Base-by-base conservation (phyloP, 1,284 basidiomycete genomes). In the Thelephora terrestris region DNA sequence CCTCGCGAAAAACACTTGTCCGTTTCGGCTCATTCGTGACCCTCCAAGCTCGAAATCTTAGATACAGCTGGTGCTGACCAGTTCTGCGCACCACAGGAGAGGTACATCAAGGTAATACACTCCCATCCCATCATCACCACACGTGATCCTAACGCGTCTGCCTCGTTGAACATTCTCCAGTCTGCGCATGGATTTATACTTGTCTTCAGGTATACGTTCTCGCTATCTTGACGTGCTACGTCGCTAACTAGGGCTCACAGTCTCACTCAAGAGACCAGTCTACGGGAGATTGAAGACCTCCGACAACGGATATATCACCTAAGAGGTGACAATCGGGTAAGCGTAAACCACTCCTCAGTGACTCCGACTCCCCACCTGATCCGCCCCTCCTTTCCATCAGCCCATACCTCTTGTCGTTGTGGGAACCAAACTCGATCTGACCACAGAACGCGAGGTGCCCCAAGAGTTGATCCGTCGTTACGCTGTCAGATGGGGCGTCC, bases 61-160 rank as follows among this genome's bases (percentile, higher is more conserved):
- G 91, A 94, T 62, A 94, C 91, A 12, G 91, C 91, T 17, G 91
- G 91, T 10, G 82, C 84, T n/a, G 89, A 89, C 60, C 91, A 90
- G 61, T 90, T 90, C 60, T 85, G 71, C 12, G 80, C 81, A 18
- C 66, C 88, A 48, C 87, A 85, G 55, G 87, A 90, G 63, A 70
- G 82, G 7, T 88, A 87, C 60, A 85, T 89, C 61, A 81, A 82
- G 73, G 85, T 84, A n/a, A n/a, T n/a, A 32, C 42, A 32, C 12
- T 32, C 29, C 12, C 5, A 12, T 5, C 14, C 14, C 29, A 10
- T 6, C 29, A 32, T 32, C 29, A 53, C 52, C 16, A 42, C 20
- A 25, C 21, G 39, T 42, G 20, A 42, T 25, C 14, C 20, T 39
- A 18, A 5, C 39, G n/a, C 39, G 20, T 21, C n/a, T 2, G 4